phyloP scores from a whole-genome alignment of 495 filamentous ascomycete genomes.

The Aspergillus hancockii region DNA sequence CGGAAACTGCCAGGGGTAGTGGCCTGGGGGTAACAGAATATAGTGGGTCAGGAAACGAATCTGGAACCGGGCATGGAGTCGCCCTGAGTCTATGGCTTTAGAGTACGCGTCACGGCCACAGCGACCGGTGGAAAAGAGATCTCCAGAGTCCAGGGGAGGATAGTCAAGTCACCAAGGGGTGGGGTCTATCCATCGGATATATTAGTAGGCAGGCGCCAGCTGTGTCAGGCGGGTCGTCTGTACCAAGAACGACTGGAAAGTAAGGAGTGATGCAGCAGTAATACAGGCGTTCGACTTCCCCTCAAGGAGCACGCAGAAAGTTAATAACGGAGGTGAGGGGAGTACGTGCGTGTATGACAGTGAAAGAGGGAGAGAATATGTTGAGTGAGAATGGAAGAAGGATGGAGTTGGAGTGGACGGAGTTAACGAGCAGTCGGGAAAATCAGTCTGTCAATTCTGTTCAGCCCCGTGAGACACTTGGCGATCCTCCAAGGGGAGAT shows the following conservation, averaged over 20 bases:
- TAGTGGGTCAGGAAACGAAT: neutral
- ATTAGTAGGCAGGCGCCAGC: neutral
- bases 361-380: conserved; percentile 2
- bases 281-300: neutral
- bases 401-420: neutral
- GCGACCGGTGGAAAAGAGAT: neutral
- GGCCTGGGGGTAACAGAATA: neutral
- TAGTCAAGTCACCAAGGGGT: conserved; percentile 15
- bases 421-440: conserved; percentile 16
- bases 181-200: conserved; percentile 21
- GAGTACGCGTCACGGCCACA: neutral
- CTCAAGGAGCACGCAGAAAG: neutral
- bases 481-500: conserved; percentile 14
- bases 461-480: conserved; percentile 17
- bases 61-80: neutral
- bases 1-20: neutral
- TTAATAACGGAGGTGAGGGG: neutral
- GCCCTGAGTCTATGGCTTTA: neutral
- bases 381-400: conserved; percentile 12
- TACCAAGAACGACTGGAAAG: conserved; percentile 7
- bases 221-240: conserved; percentile 9
- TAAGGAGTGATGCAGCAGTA: conserved; percentile 3
- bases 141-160: neutral
- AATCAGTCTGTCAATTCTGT: conserved; percentile 14
- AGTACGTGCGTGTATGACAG: neutral